phyloP scores from a whole-genome alignment of 139 green algal genomes.

The Chlorella sp. region DNA sequence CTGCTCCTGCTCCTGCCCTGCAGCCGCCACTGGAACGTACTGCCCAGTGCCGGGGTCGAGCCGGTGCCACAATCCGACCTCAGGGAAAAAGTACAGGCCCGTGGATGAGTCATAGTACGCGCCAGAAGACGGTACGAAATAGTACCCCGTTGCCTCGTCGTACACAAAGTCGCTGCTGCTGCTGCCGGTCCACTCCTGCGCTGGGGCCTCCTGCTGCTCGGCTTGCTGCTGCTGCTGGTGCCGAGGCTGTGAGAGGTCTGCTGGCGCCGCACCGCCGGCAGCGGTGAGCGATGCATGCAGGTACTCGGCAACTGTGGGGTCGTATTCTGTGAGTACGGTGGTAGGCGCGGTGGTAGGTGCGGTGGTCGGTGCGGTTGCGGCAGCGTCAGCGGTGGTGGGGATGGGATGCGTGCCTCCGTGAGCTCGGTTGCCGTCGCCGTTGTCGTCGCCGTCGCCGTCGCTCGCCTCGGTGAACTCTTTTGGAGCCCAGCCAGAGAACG shows the following conservation, averaged over 20 bases:
- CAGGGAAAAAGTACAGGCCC: slow-evolving; percentile 45
- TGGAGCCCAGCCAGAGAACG: background rate
- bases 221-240: too few species aligned
- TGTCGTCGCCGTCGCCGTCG: background rate
- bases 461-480: slow-evolving; percentile 8
- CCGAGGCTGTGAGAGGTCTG: too few species aligned
- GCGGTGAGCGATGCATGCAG: too few species aligned
- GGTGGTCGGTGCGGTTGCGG: too few species aligned
- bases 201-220: background rate
- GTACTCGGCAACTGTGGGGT: too few species aligned
- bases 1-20: background rate
- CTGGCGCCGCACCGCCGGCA: too few species aligned
- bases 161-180: slow-evolving; percentile 36
- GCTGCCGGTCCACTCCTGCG: background rate
- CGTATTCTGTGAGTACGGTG: too few species aligned
- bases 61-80: slow-evolving; percentile 42
- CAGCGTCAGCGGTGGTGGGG: too few species aligned
- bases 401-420: too few species aligned
- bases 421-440: too few species aligned
- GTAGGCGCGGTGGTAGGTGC: too few species aligned
- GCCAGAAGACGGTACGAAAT: slow-evolving; percentile 39
- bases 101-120: slow-evolving; percentile 69
- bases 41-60: slow-evolving; percentile 41
- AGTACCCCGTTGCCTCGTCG: slow-evolving; percentile 55
- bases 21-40: slow-evolving; percentile 29